Evolutionary conservation across 768 basidiomycete species (phyloP).

Genomic region (Lactarius deliciosus): DNA sequence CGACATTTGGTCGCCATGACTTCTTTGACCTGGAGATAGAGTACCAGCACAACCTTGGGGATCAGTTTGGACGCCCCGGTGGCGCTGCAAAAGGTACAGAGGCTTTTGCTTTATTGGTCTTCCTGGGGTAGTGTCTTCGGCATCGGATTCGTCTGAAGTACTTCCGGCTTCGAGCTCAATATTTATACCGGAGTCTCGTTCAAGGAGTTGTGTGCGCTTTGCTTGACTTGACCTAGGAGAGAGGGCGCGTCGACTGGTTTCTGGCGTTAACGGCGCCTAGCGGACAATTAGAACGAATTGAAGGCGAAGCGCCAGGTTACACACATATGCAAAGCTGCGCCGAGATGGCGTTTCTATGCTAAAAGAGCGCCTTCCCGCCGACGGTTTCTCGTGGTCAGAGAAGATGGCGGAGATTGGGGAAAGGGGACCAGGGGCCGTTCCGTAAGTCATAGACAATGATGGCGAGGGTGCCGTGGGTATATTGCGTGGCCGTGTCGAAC

Average conservation of each 20-base stretch:
- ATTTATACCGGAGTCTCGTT: slow-evolving; percentile 35
- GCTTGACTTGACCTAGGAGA: slow-evolving; percentile 41
- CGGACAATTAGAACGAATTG: background rate
- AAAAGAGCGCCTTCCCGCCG: slow-evolving; percentile 8
- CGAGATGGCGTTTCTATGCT: slow-evolving; percentile 28
- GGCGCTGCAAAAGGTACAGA: slow-evolving; percentile 6
- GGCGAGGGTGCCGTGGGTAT: background rate
- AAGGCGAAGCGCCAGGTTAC: slow-evolving; percentile 24
- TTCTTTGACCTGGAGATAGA: slow-evolving; percentile 36
- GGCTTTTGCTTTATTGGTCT: background rate
- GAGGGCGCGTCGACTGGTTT: slow-evolving; percentile 43
- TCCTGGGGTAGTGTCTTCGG: slow-evolving; percentile 10
- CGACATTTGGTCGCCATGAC: slow-evolving; percentile 33
- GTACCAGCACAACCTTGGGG: slow-evolving; percentile 32
- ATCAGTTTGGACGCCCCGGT: slow-evolving; percentile 69
- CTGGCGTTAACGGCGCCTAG: slow-evolving; percentile 49
- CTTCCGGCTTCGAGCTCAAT: slow-evolving; percentile 13
- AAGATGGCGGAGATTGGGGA: slow-evolving; percentile 27
- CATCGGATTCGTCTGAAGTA: slow-evolving; percentile 13
- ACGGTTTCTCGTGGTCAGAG: slow-evolving; percentile 9
- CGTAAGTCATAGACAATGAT: slow-evolving; percentile 15
- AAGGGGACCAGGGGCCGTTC: slow-evolving; percentile 25
- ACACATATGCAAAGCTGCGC: slow-evolving; percentile 41
- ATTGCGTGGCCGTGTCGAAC: slow-evolving; percentile 4
- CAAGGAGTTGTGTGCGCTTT: slow-evolving; percentile 28